Base-by-base conservation (phyloP, 2,329 filamentous ascomycete genomes). In the Helotiales sp. region DNA sequence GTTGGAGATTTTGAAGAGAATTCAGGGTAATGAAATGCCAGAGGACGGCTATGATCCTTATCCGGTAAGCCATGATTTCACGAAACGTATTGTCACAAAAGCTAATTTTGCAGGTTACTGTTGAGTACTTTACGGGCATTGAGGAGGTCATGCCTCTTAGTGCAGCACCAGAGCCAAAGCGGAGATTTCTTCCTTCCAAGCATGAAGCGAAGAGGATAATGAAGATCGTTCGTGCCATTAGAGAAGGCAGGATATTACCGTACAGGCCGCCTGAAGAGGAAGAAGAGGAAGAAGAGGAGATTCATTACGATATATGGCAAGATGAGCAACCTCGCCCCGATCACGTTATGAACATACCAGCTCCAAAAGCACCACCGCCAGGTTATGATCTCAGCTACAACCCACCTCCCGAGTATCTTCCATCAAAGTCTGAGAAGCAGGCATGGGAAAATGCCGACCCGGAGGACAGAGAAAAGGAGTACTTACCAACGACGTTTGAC, bases 341-440 rank as follows among this genome's bases (percentile, higher is more conserved):
- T 60, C 90, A 98, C 73, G 80, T 89, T 33, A 98, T 98, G 93
- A 91, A 97, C 70, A 89, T 98, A 54, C 90, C 95, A 15, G 93
- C 95, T 1, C 95, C 95, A 5, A 99, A 99, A 73, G 81, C 96
- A 50, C 87, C 93, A 27, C 93, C 95, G 34, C 95, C 95, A 27
- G 92, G 92, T 52, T 97, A 96, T 72, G 93, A 96, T 69, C 85
- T 97, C 73, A 96, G 91, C 70, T 98, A 99, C 73, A 96, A 98
- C 74, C 95, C 95, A 24, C 95, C 96, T 50, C 84, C 89, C 3
- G 95, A 99, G 77, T 99, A 98, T 72, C 79, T 99, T 2, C 96
- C 93, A 1, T 89, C 90, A 54, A 85, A 88, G 69, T 86, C 90
- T 36, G 95, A 99, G 77, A 90, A 82, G 72, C 86, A 90, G 65